Evolutionary conservation across 129 eudicot species (phyloP).

Genomic region (Chrysanthemum lavandulifolium): DNA sequence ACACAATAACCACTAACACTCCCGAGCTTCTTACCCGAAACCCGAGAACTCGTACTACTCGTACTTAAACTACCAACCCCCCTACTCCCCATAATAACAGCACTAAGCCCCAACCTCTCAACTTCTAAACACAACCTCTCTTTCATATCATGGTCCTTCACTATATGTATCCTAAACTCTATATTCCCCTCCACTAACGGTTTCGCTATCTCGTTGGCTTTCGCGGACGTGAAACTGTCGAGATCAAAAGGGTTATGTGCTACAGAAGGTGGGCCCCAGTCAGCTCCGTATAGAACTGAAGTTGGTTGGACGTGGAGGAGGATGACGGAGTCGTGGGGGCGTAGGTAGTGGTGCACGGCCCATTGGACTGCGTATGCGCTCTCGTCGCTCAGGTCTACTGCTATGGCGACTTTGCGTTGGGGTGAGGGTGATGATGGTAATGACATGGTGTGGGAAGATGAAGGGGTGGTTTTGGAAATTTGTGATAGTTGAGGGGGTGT

Average conservation of each 20-base stretch:
- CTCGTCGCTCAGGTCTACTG: constrained; percentile 81
- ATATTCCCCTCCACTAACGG: constrained; percentile 55
- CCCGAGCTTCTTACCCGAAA: constrained; percentile 55
- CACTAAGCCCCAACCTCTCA: constrained; percentile 70
- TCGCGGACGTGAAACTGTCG: constrained; percentile 44
- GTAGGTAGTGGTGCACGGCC: constrained; percentile 82
- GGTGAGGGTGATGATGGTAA: too few relatives aligned
- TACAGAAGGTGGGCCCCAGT: constrained; percentile 51
- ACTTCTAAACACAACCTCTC: constrained; percentile 69
- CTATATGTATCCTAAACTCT: constrained; percentile 69
- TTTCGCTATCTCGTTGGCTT: constrained; percentile 58
- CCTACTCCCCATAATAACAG: constrained; percentile 80
- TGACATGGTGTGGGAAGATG: too few relatives aligned
- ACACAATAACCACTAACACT: constrained; percentile 86
- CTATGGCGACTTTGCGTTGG: constrained; percentile 66
- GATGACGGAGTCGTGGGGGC: constrained; percentile 70
- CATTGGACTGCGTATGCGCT: constrained; percentile 79
- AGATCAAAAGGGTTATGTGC: constrained; percentile 22
- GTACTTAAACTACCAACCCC: constrained; percentile 52
- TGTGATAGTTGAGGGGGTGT: too few relatives aligned
- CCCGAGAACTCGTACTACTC: background rate
- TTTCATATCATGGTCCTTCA: constrained; percentile 81
- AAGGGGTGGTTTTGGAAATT: too few relatives aligned
- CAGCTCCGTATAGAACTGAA: constrained; percentile 81
- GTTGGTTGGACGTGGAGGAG: constrained; percentile 86